Conservation (phyloP, 2,329 filamentous ascomycete genomes). For the Pleomassaria siparia region DNA sequence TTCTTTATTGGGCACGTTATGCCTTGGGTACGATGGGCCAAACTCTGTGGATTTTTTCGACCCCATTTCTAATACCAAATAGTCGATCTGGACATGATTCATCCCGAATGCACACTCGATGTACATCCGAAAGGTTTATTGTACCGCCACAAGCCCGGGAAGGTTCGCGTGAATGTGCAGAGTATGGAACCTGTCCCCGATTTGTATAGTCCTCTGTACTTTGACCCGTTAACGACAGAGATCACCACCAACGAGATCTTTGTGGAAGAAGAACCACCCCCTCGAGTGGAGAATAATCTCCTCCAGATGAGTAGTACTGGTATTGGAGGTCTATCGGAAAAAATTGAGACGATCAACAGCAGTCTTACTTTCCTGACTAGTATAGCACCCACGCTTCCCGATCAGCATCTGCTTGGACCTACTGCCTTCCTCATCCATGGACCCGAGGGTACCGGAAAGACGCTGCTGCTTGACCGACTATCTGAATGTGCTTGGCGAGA, state of each 20-base stretch:
- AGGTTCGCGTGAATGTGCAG: slow-evolving; percentile 60
- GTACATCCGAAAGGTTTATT: slow-evolving; percentile 50
- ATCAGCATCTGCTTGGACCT: slow-evolving; percentile 35
- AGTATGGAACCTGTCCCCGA: slow-evolving; percentile 51
- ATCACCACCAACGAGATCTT: slow-evolving; percentile 18
- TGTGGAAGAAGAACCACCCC: slow-evolving; percentile 1
- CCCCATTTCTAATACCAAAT: slow-evolving; percentile 11
- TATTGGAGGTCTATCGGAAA: slow-evolving; percentile 68
- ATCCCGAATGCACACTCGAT: slow-evolving; percentile 71
- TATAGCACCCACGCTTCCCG: slow-evolving; percentile 13
- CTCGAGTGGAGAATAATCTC: slow-evolving; percentile 13
- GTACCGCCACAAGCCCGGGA: slow-evolving; percentile 53
- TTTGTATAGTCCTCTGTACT: slow-evolving; percentile 30
- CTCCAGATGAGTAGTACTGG: slow-evolving; percentile 45
- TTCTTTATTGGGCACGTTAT: slow-evolving; percentile 32
- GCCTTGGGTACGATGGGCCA: slow-evolving; percentile 31
- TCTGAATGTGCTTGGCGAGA: slow-evolving; percentile 68
- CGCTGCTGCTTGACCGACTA: slow-evolving; percentile 69
- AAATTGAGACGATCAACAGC: slow-evolving; percentile 66
- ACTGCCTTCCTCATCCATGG: slow-evolving; percentile 75
- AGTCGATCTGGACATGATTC: slow-evolving; percentile 68
- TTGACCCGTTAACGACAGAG: slow-evolving; percentile 28
- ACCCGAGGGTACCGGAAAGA: slow-evolving; percentile 82
- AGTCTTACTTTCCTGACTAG: slow-evolving; percentile 53
- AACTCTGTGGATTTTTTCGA: background rate